phyloP scores from a whole-genome alignment of 139 green algal species.

The Ostreobium quekettii region DNA sequence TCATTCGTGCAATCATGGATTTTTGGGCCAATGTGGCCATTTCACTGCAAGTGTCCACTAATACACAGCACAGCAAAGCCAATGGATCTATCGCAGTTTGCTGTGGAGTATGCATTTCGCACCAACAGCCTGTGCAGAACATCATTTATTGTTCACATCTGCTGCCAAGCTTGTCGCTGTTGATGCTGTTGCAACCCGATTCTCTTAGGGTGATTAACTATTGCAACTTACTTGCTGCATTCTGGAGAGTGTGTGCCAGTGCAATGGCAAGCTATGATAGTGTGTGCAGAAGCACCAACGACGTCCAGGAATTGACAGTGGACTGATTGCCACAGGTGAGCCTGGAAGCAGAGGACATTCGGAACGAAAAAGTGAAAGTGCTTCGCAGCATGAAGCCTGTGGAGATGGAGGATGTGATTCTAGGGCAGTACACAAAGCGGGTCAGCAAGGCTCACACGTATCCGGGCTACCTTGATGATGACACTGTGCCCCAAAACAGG shows the following conservation, averaged over 20 bases:
- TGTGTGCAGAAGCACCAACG: neutral
- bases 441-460: slow-evolving; percentile 29
- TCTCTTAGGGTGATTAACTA: too few relatives aligned
- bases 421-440: slow-evolving; percentile 86
- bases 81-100: too few relatives aligned
- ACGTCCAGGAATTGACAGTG: neutral
- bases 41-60: too few relatives aligned
- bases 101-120: too few relatives aligned
- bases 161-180: too few relatives aligned
- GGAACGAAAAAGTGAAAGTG: slow-evolving; percentile 99
- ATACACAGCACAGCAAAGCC: too few relatives aligned
- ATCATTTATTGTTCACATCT: too few relatives aligned
- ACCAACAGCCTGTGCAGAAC: too few relatives aligned
- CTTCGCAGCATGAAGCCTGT: slow-evolving; percentile 76
- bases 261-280: neutral
- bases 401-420: slow-evolving; percentile 82
- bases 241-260: neutral
- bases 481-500: slow-evolving; percentile 76
- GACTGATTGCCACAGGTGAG: slow-evolving; percentile 40
- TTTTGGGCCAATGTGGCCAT: too few relatives aligned
- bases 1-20: too few relatives aligned
- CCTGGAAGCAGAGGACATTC: slow-evolving; percentile 91
- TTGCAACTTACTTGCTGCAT: too few relatives aligned
- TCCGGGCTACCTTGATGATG: slow-evolving; percentile 91
- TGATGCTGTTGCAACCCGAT: too few relatives aligned